Base-by-base conservation (phyloP, 2,329 filamentous ascomycete species). In the Dryadomyces quercivorus region DNA sequence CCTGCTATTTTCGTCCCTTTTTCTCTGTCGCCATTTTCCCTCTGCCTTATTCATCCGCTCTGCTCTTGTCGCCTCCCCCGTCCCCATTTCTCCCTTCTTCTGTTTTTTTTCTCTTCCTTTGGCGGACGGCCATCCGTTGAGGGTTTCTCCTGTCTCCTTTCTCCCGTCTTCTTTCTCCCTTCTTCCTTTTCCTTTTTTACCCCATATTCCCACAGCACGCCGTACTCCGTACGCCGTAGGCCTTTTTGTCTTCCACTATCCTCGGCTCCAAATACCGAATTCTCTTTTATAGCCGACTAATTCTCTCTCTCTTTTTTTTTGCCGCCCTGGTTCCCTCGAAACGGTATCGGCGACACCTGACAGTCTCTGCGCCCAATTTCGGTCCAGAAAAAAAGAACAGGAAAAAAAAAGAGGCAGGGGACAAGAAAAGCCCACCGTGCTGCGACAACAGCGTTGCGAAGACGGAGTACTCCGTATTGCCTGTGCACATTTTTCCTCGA, bases 261-360 rank as follows among this genome's bases (percentile, higher is more conserved):
- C 26, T 31, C 26, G 26, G 26, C 26, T 5, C 26, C 26, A 31
- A 31, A 31, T 31, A 31, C 26, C 26, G 26, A 31, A 31, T 31
- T 31, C 26, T 31, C 26, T 31, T 31, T 31, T 31, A 31, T 31
- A 31, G 26, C 16, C 46, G 47, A 31, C 31, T 26, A 36, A 46
- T 45, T 18, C 12, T 47, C 31, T 18, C 18, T 22, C 42, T 18
- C 15, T 10, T 38, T 3, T 15, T n/a, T 38, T 21, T 42, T 26
- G n/a, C 6, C 5, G 26, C 9, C 36, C 13, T 26, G 13, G 9
- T 26, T 42, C 22, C 45, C 40, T 44, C 36, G 55, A 55, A 52
- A 58, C 57, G 59, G 56, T 54, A 58, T 58, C 58, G 58, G 58
- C 55, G 56, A 34, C 44, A 40, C 43, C 52, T 51, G 51, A 56